phyloP scores from a whole-genome alignment of 106 monocot genomes.

The Acorus gramineus region DNA sequence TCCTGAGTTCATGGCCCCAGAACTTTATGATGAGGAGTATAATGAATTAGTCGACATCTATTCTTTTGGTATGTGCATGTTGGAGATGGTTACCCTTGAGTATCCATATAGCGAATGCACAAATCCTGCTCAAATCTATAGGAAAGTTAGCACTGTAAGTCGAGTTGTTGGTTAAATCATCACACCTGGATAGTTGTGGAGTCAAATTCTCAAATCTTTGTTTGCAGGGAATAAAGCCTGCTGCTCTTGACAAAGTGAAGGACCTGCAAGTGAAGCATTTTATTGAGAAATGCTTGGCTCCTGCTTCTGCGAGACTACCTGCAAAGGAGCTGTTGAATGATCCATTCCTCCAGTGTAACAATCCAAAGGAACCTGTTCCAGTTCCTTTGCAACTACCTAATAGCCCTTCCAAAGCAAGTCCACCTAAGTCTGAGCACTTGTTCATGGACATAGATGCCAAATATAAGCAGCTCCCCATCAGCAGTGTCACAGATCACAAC shows the following conservation, averaged over 20 bases:
- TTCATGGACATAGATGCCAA: slow-evolving; percentile 29
- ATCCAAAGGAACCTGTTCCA: slow-evolving; percentile 4
- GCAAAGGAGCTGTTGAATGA: slow-evolving; percentile 61
- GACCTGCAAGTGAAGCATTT: slow-evolving; percentile 37
- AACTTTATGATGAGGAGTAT: slow-evolving; percentile 67
- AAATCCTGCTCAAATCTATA: slow-evolving; percentile 75
- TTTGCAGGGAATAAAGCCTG: slow-evolving; percentile 54
- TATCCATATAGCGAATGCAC: slow-evolving; percentile 74
- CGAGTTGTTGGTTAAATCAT: too few relatives aligned
- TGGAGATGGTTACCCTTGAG: slow-evolving; percentile 66
- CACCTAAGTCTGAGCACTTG: background rate
- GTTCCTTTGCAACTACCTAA: slow-evolving; percentile 3
- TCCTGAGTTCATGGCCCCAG: slow-evolving; percentile 81
- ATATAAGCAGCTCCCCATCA: slow-evolving; percentile 8
- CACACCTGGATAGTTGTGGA: too few relatives aligned
- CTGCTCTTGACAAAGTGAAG: slow-evolving; percentile 42
- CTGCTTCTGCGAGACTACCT: slow-evolving; percentile 50
- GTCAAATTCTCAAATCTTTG: background rate
- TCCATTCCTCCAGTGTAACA: slow-evolving; percentile 37
- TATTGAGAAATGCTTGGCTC: slow-evolving; percentile 64
- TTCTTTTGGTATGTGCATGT: slow-evolving; percentile 78
- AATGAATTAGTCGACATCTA: slow-evolving; percentile 68
- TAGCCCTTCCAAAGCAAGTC: background rate
- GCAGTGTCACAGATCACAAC: slow-evolving; percentile 3
- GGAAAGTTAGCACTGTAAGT: slow-evolving; percentile 54